Base-by-base conservation (phyloP, 371 early-diverging fungal genomes). In the Mortierella sp. region DNA sequence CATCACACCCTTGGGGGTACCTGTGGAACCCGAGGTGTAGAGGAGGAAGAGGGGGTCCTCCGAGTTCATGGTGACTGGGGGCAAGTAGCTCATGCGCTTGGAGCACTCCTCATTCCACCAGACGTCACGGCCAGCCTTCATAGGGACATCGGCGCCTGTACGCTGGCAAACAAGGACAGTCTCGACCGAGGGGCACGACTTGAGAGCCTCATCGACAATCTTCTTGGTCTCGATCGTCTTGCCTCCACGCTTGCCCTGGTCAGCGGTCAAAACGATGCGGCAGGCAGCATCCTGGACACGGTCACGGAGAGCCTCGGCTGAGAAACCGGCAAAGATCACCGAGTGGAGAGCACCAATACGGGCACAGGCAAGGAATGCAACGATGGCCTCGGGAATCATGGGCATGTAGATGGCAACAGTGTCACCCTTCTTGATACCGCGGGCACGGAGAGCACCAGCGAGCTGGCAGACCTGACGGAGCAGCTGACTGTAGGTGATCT, bases 11-110 rank as follows among this genome's bases (percentile, higher is more conserved):
- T 97, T 97, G 56, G 99, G 99, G 74, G 93, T 95, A 29, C 99
- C 97, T 16, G 97, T 97, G 37, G 94, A 93, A 4, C 97, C 98
- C 52, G 94, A 94, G 21, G 99, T 99, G 87, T 99, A 99, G 29
- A 99, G 87, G 74, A 98, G 88, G 86, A 98, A 99, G 23, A 99
- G 84, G 16, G 97, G 97, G 80, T 99, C 97, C 81, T 98, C 99
- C n/a, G 96, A 81, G 66, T 90, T 85, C 83, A 98, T 93, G 19
- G 87, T 83, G 48, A 90, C 93, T 55, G 93, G 91, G 37, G 94
- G 88, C 77, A 94, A 93, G 82, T 94, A 95, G 30, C 91, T 86
- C 53, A 92, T 86, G 64, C 94, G 90, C 60, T 90, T 86, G 28
- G 81, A 85, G 59, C 92, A 79, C 58, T 92, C 95, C 14, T 95